phyloP scores from a whole-genome alignment of 2,329 filamentous ascomycete species.

The Aspergillus chevalieri region DNA sequence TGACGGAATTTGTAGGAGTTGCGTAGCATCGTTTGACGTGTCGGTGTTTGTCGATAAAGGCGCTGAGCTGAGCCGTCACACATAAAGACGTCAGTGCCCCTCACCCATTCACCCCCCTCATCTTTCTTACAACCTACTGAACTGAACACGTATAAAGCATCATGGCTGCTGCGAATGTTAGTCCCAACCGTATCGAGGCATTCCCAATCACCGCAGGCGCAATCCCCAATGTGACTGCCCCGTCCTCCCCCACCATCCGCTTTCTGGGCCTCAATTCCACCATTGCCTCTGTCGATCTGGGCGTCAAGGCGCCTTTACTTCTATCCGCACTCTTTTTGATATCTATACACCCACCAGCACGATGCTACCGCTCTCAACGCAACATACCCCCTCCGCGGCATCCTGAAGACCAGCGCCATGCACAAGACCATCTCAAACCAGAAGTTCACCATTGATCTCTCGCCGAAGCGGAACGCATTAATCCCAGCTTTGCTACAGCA shows the following conservation, averaged over 20 bases:
- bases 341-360: neutral
- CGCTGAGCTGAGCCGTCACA: no score
- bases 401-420: constrained; percentile 1
- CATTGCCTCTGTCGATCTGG: neutral
- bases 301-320: neutral
- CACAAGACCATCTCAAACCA: constrained; percentile 2
- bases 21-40: no score
- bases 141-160: neutral
- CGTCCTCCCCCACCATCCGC: neutral
- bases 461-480: neutral
- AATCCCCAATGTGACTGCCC: neutral
- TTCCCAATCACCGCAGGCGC: neutral
- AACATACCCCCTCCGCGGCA: neutral
- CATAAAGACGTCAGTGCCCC: neutral
- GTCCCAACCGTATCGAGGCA: neutral
- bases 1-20: no score
- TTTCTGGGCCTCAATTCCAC: neutral
- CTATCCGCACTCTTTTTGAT: neutral
- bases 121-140: neutral
- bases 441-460: constrained; percentile 6
- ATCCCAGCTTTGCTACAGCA: neutral
- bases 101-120: neutral
- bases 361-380: constrained; percentile 2
- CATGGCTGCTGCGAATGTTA: neutral
- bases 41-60: no score